These are phyloP conservation scores for Bocquillonia castaneifolia DNA, from an alignment of 441 rosid species.

Conservation along the genomic window DNA sequence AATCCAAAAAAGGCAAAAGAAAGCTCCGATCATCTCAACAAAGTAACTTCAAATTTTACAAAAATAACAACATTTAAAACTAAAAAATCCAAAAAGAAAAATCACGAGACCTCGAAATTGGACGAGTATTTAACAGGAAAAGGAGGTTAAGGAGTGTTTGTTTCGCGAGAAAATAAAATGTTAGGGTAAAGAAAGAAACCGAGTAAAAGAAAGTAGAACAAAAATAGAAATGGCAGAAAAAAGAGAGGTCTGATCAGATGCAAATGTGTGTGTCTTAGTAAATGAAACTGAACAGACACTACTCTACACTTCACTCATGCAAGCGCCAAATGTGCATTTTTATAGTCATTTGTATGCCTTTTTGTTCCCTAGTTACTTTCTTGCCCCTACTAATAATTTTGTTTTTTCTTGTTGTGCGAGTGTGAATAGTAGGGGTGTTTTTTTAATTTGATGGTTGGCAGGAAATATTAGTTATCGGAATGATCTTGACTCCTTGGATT, in stretches of 20 bases:
- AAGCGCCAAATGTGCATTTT: background rate
- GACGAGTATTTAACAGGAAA: background rate
- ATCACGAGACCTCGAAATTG: background rate
- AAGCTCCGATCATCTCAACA: too few relatives aligned
- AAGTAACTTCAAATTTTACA: too few relatives aligned
- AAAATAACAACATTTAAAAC: too few relatives aligned
- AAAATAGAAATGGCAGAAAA: background rate
- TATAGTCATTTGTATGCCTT: background rate
- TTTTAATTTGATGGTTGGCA: too few relatives aligned
- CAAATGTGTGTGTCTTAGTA: too few relatives aligned
- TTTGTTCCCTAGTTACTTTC: background rate
- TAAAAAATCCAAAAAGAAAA: background rate
- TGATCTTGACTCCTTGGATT: too few relatives aligned
- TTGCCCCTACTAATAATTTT: background rate
- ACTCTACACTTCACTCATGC: background rate
- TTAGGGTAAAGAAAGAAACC: background rate
- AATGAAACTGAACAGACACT: background rate
- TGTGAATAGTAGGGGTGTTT: background rate
- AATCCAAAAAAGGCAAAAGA: too few relatives aligned
- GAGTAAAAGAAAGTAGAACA: background rate
- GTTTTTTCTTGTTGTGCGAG: background rate
- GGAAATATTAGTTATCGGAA: too few relatives aligned
- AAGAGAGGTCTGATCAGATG: too few relatives aligned
- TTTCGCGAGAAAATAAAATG: background rate
- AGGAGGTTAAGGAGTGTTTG: background rate